Percentiles rank a stretch among this genome's conserved stretches.
These are phyloP conservation scores for Gossypium laxum DNA, from an alignment of 441 rosid genomes.

Conservation along the genomic window DNA sequence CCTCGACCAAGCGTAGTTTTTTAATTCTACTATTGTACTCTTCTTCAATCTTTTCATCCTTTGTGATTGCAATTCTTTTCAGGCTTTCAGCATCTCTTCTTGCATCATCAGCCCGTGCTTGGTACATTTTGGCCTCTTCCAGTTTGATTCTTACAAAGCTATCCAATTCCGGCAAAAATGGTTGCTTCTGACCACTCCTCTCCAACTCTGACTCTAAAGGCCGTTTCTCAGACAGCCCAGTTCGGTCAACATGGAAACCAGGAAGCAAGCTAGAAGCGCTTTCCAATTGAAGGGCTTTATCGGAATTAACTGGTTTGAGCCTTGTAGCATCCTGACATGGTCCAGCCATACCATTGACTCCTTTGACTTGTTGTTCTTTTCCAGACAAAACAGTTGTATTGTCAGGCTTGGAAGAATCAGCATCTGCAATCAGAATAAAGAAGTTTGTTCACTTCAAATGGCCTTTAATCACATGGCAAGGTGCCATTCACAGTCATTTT, in stretches of 20 bases:
- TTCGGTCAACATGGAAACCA: constrained; percentile 36
- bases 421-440: constrained; percentile 44
- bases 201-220: constrained; percentile 35
- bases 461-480: neutral
- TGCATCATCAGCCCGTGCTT: constrained; percentile 76
- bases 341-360: constrained; percentile 37
- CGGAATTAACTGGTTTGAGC: constrained; percentile 50
- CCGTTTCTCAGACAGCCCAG: constrained; percentile 27
- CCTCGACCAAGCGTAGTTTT: constrained; percentile 53
- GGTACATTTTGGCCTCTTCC: constrained; percentile 90
- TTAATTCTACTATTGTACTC: constrained; percentile 48
- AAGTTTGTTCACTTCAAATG: neutral
- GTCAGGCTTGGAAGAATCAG: constrained; percentile 43
- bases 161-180: constrained; percentile 72
- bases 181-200: constrained; percentile 43
- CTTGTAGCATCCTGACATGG: constrained; percentile 47
- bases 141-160: constrained; percentile 76
- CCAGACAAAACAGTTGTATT: constrained; percentile 22
- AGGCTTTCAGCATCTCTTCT: constrained; percentile 79
- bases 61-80: constrained; percentile 66
- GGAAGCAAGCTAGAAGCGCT: constrained; percentile 47
- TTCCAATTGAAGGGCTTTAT: constrained; percentile 50
- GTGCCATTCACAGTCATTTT: neutral
- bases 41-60: constrained; percentile 57
- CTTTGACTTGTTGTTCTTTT: constrained; percentile 49